phyloP scores from a whole-genome alignment of 768 basidiomycete species.

The Agrocybe pediades region DNA sequence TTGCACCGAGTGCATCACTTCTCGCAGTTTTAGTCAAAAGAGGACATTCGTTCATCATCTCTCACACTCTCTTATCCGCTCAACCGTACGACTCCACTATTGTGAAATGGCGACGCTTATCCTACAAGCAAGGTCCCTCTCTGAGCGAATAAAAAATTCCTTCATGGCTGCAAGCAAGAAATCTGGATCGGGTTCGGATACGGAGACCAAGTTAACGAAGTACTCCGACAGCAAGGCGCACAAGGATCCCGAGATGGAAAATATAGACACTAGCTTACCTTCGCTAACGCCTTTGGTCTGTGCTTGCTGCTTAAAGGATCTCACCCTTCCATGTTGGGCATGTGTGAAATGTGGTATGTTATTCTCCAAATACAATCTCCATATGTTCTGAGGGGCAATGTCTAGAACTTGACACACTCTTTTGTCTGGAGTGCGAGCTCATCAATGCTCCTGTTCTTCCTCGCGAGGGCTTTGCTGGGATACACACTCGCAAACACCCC shows the following conservation, averaged over 20 bases:
- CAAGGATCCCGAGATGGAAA: neutral
- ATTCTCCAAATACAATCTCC: neutral
- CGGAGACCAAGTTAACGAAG: neutral
- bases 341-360: conserved; percentile 9
- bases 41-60: conserved; percentile 1
- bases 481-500: conserved; percentile 5
- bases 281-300: conserved; percentile 4
- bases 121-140: conserved; percentile 4
- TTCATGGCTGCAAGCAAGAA: conserved; percentile 4
- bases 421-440: conserved; percentile 9
- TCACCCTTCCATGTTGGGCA: conserved; percentile 10
- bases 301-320: conserved; percentile 5
- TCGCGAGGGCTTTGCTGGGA: neutral
- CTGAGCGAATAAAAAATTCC: conserved; percentile 10
- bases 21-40: neutral
- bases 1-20: conserved; percentile 14
- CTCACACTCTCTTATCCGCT: conserved; percentile 14
- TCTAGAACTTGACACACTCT: conserved; percentile 3
- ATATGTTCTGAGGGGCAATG: neutral
- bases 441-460: neutral
- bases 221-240: neutral
- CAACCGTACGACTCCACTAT: neutral
- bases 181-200: neutral
- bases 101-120: conserved; percentile 8
- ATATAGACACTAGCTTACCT: neutral